Conservation (phyloP, 306 rosid genomes). For the Rosa persica region DNA sequence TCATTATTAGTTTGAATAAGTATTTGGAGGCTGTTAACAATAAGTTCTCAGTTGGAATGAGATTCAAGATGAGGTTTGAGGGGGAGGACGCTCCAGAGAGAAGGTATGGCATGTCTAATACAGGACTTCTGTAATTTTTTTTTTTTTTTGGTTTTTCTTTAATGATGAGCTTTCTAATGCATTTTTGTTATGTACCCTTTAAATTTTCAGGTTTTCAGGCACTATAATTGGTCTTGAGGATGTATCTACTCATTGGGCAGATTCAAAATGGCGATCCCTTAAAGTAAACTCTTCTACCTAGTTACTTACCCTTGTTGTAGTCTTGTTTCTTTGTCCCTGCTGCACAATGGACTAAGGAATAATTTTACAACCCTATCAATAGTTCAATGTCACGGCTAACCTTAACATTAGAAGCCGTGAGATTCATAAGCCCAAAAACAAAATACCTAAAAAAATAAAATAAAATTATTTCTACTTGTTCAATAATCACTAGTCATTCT, state of each 20-base stretch:
- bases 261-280: slow-evolving; percentile 82
- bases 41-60: slow-evolving; percentile 68
- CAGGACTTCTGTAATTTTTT: background rate
- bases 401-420: background rate
- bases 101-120: slow-evolving; percentile 50
- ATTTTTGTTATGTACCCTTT: slow-evolving; percentile 19
- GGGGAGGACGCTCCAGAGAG: slow-evolving; percentile 89
- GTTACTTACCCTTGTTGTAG: background rate
- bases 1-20: slow-evolving; percentile 67
- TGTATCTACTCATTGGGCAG: slow-evolving; percentile 69
- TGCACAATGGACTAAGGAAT: background rate
- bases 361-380: background rate
- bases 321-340: background rate
- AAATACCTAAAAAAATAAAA: background rate
- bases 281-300: slow-evolving; percentile 48
- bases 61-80: slow-evolving; percentile 84
- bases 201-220: slow-evolving; percentile 71
- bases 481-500: background rate
- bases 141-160: background rate
- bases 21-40: slow-evolving; percentile 58
- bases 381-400: background rate
- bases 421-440: background rate
- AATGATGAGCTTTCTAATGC: slow-evolving; percentile 15
- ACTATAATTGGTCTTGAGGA: slow-evolving; percentile 81
- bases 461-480: background rate